phyloP scores from a whole-genome alignment of 1,284 basidiomycete genomes.

The Ceratobasidium sp. region DNA sequence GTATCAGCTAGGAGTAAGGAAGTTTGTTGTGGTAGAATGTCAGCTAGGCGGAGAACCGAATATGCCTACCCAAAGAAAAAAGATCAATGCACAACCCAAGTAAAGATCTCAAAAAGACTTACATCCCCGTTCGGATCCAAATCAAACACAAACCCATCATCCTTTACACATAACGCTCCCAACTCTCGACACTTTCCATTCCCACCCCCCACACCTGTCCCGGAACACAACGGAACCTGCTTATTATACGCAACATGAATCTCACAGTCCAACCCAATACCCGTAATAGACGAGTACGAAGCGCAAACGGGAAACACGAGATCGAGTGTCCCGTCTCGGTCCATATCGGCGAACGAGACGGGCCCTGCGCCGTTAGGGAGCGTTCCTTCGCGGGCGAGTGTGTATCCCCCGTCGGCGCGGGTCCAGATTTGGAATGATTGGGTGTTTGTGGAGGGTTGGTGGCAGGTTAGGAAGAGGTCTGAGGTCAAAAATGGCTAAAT shows the following conservation, averaged over 20 bases:
- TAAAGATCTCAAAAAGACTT: neutral
- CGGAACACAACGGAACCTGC: slow-evolving; percentile 84
- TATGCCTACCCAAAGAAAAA: slow-evolving; percentile 9
- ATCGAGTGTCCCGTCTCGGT: slow-evolving; percentile 96
- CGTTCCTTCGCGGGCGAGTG: slow-evolving; percentile 73
- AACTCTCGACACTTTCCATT: slow-evolving; percentile 81
- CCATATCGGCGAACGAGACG: slow-evolving; percentile 92
- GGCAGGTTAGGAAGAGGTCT: slow-evolving; percentile 94
- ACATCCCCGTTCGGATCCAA: slow-evolving; percentile 59
- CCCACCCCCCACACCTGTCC: slow-evolving; percentile 60
- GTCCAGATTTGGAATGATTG: slow-evolving; percentile 92
- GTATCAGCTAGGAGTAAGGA: slow-evolving; percentile 79
- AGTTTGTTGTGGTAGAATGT: slow-evolving; percentile 64
- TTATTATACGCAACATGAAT: slow-evolving; percentile 96
- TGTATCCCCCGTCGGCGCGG: slow-evolving; percentile 79
- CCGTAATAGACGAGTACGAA: slow-evolving; percentile 73
- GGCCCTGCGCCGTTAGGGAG: slow-evolving; percentile 85
- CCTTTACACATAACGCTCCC: slow-evolving; percentile 83
- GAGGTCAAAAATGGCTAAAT: neutral
- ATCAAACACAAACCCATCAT: slow-evolving; percentile 85
- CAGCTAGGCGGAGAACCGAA: slow-evolving; percentile 71
- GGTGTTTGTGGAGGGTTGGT: slow-evolving; percentile 65
- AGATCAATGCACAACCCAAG: no score
- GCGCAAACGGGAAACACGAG: slow-evolving; percentile 91
- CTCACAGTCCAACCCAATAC: slow-evolving; percentile 79